These are phyloP conservation scores for Aspergillus awamori DNA, from an alignment of 2,329 filamentous ascomycete species.

Conservation along the genomic window DNA sequence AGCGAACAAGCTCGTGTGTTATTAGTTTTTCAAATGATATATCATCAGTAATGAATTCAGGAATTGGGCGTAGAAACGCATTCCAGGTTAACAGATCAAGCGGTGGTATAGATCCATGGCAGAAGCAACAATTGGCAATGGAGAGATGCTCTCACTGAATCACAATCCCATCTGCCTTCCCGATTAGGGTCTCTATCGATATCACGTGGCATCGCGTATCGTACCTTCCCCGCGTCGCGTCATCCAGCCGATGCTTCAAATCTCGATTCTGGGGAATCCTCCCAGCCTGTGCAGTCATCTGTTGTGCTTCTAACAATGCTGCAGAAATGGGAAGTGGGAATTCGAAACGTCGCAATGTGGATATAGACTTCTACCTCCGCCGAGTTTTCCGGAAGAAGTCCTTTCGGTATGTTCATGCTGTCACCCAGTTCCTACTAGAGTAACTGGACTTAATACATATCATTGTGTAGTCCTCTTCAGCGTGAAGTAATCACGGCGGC, in stretches of 20 bases:
- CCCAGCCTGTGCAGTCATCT: neutral
- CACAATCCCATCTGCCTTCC: neutral
- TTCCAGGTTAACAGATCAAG: too few species aligned
- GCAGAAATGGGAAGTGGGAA: conserved; percentile 32
- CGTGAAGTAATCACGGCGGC: conserved; percentile 84
- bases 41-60: neutral
- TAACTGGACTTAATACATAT: neutral
- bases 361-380: conserved; percentile 74
- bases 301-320: conserved; percentile 23
- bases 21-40: neutral
- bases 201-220: conserved; percentile 34
- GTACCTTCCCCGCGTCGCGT: conserved; percentile 13
- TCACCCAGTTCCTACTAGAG: neutral
- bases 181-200: neutral
- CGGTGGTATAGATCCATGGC: too few species aligned
- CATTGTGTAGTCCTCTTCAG: conserved; percentile 68
- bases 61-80: too few species aligned
- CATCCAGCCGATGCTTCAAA: conserved; percentile 9
- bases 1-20: conserved; percentile 9
- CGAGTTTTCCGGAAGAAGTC: conserved; percentile 71
- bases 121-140: too few species aligned
- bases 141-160: neutral
- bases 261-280: neutral
- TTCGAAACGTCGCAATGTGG: conserved; percentile 43
- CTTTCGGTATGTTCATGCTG: conserved; percentile 62